Base-by-base conservation (phyloP, 495 filamentous ascomycete species). In the Penicillium argentinense region DNA sequence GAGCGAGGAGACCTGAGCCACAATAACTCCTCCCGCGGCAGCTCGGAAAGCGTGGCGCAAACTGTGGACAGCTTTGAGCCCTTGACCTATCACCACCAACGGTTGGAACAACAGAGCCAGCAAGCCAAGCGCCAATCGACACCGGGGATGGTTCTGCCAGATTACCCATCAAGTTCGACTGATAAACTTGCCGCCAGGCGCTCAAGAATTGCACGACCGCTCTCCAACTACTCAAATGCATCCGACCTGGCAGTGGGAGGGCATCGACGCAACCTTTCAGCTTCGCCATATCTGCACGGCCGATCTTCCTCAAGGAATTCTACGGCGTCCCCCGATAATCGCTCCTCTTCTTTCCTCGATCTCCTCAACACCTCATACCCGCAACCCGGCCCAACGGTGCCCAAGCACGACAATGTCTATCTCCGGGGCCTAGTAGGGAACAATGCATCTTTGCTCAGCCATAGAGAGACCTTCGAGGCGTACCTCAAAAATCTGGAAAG, bases 401-500 rank as follows among this genome's bases (percentile, higher is more conserved):
- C 80, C n/a, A 81, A 83, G 52, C 76, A 81, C 43, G 87, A 95
- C 61, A 93, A 96, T 55, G 78, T 85, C 2, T 75, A 85, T 39
- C 72, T 99, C 17, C 82, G 84, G 42, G 78, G 77, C 33, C 79
- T 77, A n/a, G 84, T 97, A 12, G 93, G 93, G 14, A 84, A 79
- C 51, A 91, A 93, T 62, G 91, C 91, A 13, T 95, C 89, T 2
- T 74, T 97, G 8, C 76, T 99, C 19, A 91, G 90, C 60, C 85
- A 88, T 25, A 85, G 87, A 57, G 85, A 96, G 61, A 97, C 93
- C 1, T 77, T 99, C 45, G 91, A 97, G 48, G 96, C 97, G 92
- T 99, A 99, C 60, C 78, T 95, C 22, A 83, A 84, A 29, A 97
- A 96, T 61, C 87, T 96, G 17, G 97, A 96, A 74, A 99, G 97